These are phyloP conservation scores for Tylopilus microsporus DNA, from an alignment of 1,284 basidiomycete species.

Conservation along the genomic window DNA sequence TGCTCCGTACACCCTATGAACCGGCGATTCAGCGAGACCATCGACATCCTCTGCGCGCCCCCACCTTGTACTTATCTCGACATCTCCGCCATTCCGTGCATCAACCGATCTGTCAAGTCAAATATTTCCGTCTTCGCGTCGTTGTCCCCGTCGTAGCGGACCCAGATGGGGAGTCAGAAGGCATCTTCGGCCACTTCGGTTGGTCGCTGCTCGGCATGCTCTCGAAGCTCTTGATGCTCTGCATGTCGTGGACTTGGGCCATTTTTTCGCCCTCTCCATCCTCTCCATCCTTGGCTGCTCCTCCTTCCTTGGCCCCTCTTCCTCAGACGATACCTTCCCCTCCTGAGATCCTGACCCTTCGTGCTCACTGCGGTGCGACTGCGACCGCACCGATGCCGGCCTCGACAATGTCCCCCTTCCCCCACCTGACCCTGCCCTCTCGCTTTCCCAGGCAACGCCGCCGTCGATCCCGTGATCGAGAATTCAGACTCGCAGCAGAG, in stretches of 20 bases:
- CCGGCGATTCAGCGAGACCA: constrained; percentile 38
- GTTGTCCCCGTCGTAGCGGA: background rate
- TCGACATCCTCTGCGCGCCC: constrained; percentile 35
- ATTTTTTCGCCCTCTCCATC: constrained; percentile 27
- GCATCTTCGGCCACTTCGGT: background rate
- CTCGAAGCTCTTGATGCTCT: constrained; percentile 77
- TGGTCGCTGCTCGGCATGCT: constrained; percentile 64
- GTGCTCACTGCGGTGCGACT: constrained; percentile 33
- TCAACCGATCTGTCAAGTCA: constrained; percentile 64
- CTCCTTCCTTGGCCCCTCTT: constrained; percentile 34
- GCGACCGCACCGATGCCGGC: constrained; percentile 49
- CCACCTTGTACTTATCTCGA: constrained; percentile 39
- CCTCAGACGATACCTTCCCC: constrained; percentile 20
- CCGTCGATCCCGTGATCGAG: constrained; percentile 75
- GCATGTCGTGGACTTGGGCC: constrained; percentile 46
- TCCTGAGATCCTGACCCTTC: constrained; percentile 34
- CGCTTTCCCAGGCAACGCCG: constrained; percentile 47
- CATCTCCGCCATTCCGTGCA: constrained; percentile 56
- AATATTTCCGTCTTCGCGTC: constrained; percentile 42
- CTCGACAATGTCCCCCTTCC: constrained; percentile 54
- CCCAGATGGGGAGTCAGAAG: background rate
- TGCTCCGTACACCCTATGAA: constrained; percentile 67
- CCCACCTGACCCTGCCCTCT: constrained; percentile 34
- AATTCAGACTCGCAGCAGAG: constrained; percentile 71
- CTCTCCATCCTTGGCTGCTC: constrained; percentile 13